These are phyloP conservation scores for Fusarium napiforme DNA, from an alignment of 2,329 filamentous ascomycete genomes.

Conservation along the genomic window DNA sequence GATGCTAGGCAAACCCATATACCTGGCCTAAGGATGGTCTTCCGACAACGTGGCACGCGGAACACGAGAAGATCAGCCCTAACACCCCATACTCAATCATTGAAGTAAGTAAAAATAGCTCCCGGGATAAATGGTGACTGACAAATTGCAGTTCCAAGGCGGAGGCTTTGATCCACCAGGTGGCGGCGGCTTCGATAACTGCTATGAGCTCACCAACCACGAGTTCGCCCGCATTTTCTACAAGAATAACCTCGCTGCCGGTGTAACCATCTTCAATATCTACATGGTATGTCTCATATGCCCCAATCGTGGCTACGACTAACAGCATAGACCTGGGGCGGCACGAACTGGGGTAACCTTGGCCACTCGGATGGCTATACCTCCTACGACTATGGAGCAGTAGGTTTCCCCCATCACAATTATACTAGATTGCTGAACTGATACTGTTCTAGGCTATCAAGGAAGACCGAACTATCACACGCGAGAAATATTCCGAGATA, in stretches of 20 bases:
- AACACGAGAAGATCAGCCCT: conserved; percentile 71
- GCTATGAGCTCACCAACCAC: conserved; percentile 72
- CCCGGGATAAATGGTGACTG: no score
- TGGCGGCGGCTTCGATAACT: conserved; percentile 75
- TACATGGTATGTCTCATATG: conserved; percentile 66
- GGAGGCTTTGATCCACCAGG: conserved; percentile 81
- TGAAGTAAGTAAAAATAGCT: no score
- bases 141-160: conserved; percentile 67
- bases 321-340: conserved; percentile 68
- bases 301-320: not conserved
- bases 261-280: conserved; percentile 74
- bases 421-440: no score
- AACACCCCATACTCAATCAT: conserved; percentile 72
- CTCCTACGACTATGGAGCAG: conserved; percentile 64
- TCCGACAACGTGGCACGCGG: conserved; percentile 60
- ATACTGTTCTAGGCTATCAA: conserved; percentile 53
- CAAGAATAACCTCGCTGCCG: conserved; percentile 77
- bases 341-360: conserved; percentile 86
- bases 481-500: conserved; percentile 83
- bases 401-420: no score
- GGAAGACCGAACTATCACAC: conserved; percentile 73
- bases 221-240: conserved; percentile 83
- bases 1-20: conserved; percentile 58
- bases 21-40: conserved; percentile 46
- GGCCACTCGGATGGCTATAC: conserved; percentile 75